Evolutionary conservation across 805 yeast species (phyloP), one percentile per base, ranked within the genome.

Genomic region (Ogataea henricii): DNA sequence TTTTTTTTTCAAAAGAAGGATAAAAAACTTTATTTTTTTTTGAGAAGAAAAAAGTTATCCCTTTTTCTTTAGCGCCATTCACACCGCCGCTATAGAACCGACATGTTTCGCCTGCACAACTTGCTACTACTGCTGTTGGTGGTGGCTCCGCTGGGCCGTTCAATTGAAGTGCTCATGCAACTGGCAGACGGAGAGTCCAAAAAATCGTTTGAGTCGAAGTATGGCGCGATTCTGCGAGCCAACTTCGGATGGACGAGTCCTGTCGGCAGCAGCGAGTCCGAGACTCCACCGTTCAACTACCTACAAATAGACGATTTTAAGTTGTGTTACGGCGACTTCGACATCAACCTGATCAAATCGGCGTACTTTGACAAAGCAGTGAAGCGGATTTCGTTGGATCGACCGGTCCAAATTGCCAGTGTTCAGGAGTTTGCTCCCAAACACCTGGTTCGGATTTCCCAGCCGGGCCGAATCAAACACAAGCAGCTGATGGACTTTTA

Each of bases 381-480:
- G 36, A 63, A 58, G 34, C 60, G 71, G 5, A 68, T 72, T 26
- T 66, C 75, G 8, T 55, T 66, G 33, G 73, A 70, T 48, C 58
- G 70, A 33, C 59, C 58, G 5, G 59, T 71, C 27, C 64, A 63
- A 7, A 44, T 73, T 30, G 64, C 72, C 14, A 69, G 68, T 16
- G 67, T 68, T 18, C 77, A 73, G 53, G 68, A 68, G 32, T 56
- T 65, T 52, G 72, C 78, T 2, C 78, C 80, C 4, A 59, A 60
- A 25, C 80, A 76, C 48, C 60, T 75, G 45, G 70, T 69, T 0
- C 60, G 75, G 25, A 52, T 73, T n/a, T 70, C 75, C 2, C 76
- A 74, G 47, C 46, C 48, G 4, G 54, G 60, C 16, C 52, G 53
- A 21, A 50, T 69, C 30, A 50, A 52, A 13, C 39, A 49, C n/a